phyloP scores from a whole-genome alignment of 306 rosid species.

The Casuarina cunninghamiana region DNA sequence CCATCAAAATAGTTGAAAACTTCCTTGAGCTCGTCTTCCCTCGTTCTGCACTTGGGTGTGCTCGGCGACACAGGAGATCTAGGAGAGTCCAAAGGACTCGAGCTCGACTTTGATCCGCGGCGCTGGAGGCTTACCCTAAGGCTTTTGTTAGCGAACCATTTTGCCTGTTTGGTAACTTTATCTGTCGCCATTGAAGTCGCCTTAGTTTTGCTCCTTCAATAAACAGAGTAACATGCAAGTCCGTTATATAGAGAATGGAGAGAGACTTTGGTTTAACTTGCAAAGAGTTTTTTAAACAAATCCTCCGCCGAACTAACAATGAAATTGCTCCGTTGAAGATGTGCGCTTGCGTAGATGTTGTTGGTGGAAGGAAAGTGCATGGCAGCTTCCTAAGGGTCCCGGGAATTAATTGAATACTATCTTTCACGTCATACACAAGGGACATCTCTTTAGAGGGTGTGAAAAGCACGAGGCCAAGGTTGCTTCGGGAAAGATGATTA shows the following conservation, averaged over 20 bases:
- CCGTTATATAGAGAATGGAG: background rate
- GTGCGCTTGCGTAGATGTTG: too few relatives aligned
- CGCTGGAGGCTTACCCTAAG: conserved; percentile 39
- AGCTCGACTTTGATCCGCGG: conserved; percentile 31
- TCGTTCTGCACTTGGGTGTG: conserved; percentile 19
- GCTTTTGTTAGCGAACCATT: conserved; percentile 60
- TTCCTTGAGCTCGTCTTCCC: conserved; percentile 42
- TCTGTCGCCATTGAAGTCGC: conserved; percentile 12
- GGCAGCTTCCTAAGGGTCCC: conserved; percentile 35
- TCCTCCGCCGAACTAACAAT: conserved; percentile 1
- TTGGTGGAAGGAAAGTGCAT: conserved; percentile 35
- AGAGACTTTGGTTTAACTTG: background rate
- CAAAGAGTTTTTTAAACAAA: background rate
- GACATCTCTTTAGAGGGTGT: background rate
- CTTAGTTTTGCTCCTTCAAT: background rate
- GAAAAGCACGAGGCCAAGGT: background rate
- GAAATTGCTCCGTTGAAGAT: conserved; percentile 27
- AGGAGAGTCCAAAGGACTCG: conserved; percentile 10
- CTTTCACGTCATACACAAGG: background rate
- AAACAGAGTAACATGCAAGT: too few relatives aligned
- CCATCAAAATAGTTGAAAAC: conserved; percentile 58
- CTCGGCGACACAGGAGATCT: conserved; percentile 33
- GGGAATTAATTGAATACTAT: conserved; percentile 7
- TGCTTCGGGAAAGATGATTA: too few relatives aligned
- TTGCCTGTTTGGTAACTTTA: conserved; percentile 39